A percentile compares a stretch with the other conserved stretches of the same genome.
These are phyloP conservation scores for Monosporascus sp. DNA, from an alignment of 2,329 filamentous ascomycete genomes.

Conservation along the genomic window DNA sequence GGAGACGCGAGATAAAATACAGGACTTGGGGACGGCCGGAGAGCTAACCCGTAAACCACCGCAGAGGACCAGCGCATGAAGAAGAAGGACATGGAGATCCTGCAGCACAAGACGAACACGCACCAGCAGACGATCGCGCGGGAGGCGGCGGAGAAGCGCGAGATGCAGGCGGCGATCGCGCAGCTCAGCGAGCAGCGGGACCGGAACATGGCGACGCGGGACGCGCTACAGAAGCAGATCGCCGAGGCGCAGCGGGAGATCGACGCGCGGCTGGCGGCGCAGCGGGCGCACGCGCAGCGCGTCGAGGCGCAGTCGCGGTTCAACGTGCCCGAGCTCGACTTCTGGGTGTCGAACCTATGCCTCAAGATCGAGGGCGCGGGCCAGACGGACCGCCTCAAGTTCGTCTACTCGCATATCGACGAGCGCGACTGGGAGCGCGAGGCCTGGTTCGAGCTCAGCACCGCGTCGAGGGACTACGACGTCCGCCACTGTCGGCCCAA, in stretches of 20 bases:
- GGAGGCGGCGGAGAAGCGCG: constrained; percentile 69
- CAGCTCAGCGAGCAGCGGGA: constrained; percentile 56
- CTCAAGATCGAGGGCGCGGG: constrained; percentile 86
- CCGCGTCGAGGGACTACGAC: constrained; percentile 76
- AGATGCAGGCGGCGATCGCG: constrained; percentile 64
- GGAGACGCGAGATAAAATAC: constrained; percentile 10
- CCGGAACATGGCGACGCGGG: constrained; percentile 51
- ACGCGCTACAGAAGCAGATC: constrained; percentile 57
- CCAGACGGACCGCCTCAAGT: constrained; percentile 78
- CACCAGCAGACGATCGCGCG: constrained; percentile 72
- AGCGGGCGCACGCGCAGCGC: constrained; percentile 66
- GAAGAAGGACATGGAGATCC: constrained; percentile 80
- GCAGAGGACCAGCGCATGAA: constrained; percentile 89
- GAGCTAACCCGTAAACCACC: too few species aligned
- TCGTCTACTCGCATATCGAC: constrained; percentile 82
- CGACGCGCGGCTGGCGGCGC: constrained; percentile 63
- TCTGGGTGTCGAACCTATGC: constrained; percentile 91
- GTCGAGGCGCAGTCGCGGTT: constrained; percentile 80
- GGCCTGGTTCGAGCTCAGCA: constrained; percentile 90
- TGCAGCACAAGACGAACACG: constrained; percentile 64
- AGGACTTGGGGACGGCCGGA: too few species aligned
- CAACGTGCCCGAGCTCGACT: constrained; percentile 89
- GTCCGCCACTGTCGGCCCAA: constrained; percentile 78
- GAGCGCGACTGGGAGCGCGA: constrained; percentile 85
- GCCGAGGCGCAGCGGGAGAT: constrained; percentile 66